Evolutionary conservation across 192 early-diverging fungal genomes (phyloP).

Genomic region (Backusella sp.): DNA sequence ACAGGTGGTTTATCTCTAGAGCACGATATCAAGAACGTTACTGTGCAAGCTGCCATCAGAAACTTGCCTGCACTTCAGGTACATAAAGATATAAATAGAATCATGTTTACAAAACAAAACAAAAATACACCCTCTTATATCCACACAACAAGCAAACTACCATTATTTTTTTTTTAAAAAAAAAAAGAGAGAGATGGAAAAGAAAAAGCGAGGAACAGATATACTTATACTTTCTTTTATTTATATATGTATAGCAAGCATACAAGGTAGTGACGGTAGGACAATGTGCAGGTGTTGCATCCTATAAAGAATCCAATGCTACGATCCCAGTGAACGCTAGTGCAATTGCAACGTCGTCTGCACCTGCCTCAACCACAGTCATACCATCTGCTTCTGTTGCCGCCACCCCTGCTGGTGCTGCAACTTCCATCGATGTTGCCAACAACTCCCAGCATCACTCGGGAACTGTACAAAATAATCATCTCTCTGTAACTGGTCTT

Average conservation of each 20-base stretch:
- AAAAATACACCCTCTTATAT: background rate
- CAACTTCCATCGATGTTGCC: background rate
- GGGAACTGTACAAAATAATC: slow-evolving; percentile 3
- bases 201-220: background rate
- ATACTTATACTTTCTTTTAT: background rate
- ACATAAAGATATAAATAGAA: background rate
- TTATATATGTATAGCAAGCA: slow-evolving; percentile 15
- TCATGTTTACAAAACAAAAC: background rate
- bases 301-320: slow-evolving; percentile 24
- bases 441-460: background rate
- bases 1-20: slow-evolving; percentile 48
- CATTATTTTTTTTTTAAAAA: background rate
- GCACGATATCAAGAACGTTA: slow-evolving; percentile 49
- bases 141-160: background rate
- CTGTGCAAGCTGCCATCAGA: slow-evolving; percentile 45
- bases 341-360: background rate
- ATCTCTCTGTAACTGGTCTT: background rate
- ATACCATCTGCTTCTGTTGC: background rate
- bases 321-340: slow-evolving; percentile 3
- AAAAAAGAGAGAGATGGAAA: background rate
- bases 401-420: slow-evolving; percentile 14
- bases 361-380: slow-evolving; percentile 1
- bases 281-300: slow-evolving; percentile 21
- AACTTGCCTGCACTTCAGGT: slow-evolving; percentile 38
- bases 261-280: slow-evolving; percentile 33